These are phyloP conservation scores for Penicillium sp. DNA, from an alignment of 2,329 filamentous ascomycete genomes.

Conservation along the genomic window DNA sequence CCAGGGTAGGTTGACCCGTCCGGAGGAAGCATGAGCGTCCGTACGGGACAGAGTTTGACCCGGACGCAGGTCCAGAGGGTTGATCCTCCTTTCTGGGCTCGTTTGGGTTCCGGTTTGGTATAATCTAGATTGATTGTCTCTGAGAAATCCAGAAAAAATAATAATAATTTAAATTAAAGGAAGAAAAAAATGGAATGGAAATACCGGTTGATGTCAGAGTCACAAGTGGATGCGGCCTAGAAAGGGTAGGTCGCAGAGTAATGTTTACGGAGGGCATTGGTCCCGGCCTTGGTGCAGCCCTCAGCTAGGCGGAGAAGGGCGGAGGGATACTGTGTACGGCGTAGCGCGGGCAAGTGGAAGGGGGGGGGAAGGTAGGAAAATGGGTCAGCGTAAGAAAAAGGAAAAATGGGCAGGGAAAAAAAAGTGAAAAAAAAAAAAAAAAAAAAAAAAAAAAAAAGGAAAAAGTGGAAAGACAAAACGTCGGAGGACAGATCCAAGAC, in stretches of 20 bases:
- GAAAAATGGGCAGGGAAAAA: not conserved
- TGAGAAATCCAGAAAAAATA: not conserved
- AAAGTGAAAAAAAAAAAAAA: constrained; percentile 6
- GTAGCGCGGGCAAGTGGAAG: constrained; percentile 12
- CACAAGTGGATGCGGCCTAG: constrained; percentile 34
- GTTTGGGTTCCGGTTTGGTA: constrained; percentile 34
- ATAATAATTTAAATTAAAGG: constrained; percentile 10
- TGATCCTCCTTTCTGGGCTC: constrained; percentile 40
- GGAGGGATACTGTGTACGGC: constrained; percentile 13
- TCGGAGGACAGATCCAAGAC: constrained; percentile 13
- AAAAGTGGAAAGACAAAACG: constrained; percentile 5
- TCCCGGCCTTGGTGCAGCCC: constrained; percentile 9
- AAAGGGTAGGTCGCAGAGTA: constrained; percentile 27
- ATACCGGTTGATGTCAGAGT: constrained; percentile 40
- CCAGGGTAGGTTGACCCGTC: constrained; percentile 32
- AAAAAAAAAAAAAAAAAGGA: constrained; percentile 3
- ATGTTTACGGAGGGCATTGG: constrained; percentile 25
- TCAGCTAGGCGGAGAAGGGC: constrained; percentile 15
- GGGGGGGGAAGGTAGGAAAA: not conserved
- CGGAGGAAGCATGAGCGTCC: constrained; percentile 30
- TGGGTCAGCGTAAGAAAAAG: not conserved
- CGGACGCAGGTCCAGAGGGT: constrained; percentile 41
- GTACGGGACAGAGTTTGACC: constrained; percentile 38
- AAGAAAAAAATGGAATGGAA: constrained; percentile 20
- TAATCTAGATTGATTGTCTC: constrained; percentile 23